A percentile compares a stretch with the other conserved stretches of the same genome.
These are phyloP conservation scores for Dichomitus squalens DNA, from an alignment of 1,284 basidiomycete genomes.

Conservation along the genomic window DNA sequence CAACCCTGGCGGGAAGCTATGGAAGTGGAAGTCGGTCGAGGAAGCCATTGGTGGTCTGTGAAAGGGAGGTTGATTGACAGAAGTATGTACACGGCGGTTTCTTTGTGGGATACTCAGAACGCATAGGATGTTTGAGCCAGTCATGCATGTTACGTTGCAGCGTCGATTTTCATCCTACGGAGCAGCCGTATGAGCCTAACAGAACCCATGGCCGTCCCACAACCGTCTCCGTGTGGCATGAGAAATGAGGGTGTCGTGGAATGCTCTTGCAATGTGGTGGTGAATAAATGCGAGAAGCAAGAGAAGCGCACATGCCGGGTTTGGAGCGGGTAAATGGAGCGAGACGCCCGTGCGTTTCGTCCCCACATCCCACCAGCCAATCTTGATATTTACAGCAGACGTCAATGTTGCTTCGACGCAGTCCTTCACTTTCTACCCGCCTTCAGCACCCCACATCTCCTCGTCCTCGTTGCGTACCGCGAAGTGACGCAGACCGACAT, in stretches of 20 bases:
- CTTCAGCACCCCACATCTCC: neutral
- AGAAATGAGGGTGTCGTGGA: no score
- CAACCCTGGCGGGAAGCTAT: slow-evolving; percentile 29
- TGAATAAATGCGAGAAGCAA: no score
- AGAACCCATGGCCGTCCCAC: no score
- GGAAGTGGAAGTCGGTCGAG: slow-evolving; percentile 34
- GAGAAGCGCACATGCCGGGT: no score
- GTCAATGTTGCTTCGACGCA: neutral
- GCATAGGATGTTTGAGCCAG: neutral
- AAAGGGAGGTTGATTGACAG: neutral
- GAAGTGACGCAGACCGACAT: slow-evolving; percentile 7
- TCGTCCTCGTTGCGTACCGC: neutral
- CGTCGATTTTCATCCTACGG: neutral
- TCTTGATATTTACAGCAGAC: neutral
- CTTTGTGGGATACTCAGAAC: neutral
- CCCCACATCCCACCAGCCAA: neutral
- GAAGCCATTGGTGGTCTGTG: slow-evolving; percentile 16
- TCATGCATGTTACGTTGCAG: neutral
- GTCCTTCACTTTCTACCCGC: neutral
- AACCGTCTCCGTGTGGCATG: no score
- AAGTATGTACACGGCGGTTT: neutral
- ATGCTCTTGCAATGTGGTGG: no score
- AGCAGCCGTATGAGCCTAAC: neutral
- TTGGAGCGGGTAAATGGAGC: no score
- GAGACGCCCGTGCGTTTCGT: neutral